phyloP scores from a whole-genome alignment of 805 yeast species.

The Zygosaccharomyces pseudorouxii region DNA sequence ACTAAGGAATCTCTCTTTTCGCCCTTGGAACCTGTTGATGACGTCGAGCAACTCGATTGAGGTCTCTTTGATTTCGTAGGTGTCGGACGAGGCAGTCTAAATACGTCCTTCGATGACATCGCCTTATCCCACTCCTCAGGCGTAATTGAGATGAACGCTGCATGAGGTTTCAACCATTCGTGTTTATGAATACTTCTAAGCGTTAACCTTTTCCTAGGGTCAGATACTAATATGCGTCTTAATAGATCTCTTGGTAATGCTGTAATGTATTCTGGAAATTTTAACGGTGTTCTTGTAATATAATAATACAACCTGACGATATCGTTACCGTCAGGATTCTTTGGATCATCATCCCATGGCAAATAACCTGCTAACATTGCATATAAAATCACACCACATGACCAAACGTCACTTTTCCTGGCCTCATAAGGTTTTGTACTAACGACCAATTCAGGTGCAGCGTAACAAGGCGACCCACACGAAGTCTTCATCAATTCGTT shows the following conservation, averaged over 20 bases:
- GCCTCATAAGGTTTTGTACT: conserved; percentile 86
- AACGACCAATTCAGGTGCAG: conserved; percentile 94
- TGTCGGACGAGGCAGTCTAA: conserved; percentile 22
- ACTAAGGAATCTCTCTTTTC: conserved; percentile 38
- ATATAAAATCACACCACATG: conserved; percentile 89
- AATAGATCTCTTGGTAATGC: conserved; percentile 89
- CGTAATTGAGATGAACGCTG: conserved; percentile 72
- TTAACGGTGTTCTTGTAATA: conserved; percentile 84
- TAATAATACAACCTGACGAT: conserved; percentile 86
- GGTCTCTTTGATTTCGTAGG: conserved; percentile 23
- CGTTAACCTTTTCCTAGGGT: conserved; percentile 71
- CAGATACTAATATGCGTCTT: conserved; percentile 76
- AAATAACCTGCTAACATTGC: conserved; percentile 97
- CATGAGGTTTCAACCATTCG: conserved; percentile 84
- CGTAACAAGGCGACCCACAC: conserved; percentile 98
- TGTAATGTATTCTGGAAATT: conserved; percentile 90
- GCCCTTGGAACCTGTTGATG: conserved; percentile 39
- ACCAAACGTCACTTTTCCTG: conserved; percentile 93
- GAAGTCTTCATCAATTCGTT: conserved; percentile 86
- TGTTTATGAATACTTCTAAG: conserved; percentile 71
- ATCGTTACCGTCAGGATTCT: conserved; percentile 93
- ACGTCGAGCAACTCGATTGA: conserved; percentile 34
- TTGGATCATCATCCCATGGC: conserved; percentile 96
- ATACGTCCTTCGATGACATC: conserved; percentile 17
- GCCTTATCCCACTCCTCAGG: conserved; percentile 85